phyloP scores from a whole-genome alignment of 2,329 filamentous ascomycete genomes.

The Arthrobotrys iridis region DNA sequence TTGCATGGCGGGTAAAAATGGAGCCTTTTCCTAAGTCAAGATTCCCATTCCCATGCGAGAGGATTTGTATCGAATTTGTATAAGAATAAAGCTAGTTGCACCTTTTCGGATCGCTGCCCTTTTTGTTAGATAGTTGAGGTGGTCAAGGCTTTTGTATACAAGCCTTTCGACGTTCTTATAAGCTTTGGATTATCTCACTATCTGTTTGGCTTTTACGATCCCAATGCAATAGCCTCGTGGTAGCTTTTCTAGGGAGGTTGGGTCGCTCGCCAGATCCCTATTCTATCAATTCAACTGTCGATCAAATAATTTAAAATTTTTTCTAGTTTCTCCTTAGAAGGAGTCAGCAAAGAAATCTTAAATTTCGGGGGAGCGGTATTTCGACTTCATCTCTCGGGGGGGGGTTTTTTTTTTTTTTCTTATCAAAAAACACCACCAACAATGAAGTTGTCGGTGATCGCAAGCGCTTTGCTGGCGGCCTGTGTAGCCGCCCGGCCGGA shows the following conservation, averaged over 20 bases:
- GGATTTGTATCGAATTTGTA: neutral
- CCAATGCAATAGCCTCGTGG: neutral
- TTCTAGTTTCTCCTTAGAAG: neutral
- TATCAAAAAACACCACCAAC: too few relatives aligned
- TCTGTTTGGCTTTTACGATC: neutral
- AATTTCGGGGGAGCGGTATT: neutral
- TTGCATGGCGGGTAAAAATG: neutral
- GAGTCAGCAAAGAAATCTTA: neutral
- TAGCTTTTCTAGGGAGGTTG: neutral
- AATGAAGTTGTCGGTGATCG: slow-evolving; percentile 29
- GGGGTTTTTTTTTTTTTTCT: neutral
- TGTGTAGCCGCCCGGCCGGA: slow-evolving; percentile 29
- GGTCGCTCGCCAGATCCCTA: neutral
- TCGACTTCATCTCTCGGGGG: neutral
- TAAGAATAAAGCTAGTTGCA: neutral
- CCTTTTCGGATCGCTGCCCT: neutral
- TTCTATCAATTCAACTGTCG: neutral
- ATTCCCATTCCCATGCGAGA: neutral
- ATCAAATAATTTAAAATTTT: neutral
- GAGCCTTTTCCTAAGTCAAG: neutral
- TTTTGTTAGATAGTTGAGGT: neutral
- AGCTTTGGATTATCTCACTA: neutral
- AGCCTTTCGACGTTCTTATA: neutral
- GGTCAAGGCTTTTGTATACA: neutral
- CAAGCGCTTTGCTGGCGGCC: slow-evolving; percentile 31